Evolutionary conservation across 2,329 filamentous ascomycete genomes (phyloP), one percentile per base, ranked within the genome.

Genomic region (Diplodia intermedia): DNA sequence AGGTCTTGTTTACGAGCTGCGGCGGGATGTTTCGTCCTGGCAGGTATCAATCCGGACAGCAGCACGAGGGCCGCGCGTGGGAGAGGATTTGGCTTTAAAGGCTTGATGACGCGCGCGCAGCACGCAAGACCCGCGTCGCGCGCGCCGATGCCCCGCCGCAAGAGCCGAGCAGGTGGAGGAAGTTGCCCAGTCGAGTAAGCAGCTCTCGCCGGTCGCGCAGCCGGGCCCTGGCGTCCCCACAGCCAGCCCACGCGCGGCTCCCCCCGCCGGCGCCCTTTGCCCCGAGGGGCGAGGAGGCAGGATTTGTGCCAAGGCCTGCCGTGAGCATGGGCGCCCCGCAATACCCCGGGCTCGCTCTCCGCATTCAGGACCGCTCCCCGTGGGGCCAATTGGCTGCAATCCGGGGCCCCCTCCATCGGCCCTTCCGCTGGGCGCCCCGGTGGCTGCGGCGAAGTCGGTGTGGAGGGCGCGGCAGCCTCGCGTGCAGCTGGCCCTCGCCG

Each of bases 221-320:
- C 11, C 31, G 31, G 31, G 31, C 33, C 26, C 38, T 29, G 55
- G 20, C 11, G 33, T 40, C 47, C 60, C 60, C 60, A 63, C 60
- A 33, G 9, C 0, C 29, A 11, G 43, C 8, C 47, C 60, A 52
- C 60, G 47, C 60, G 60, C 47, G 26, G 26, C 31, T n/a, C 40
- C 38, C 66, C 66, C 66, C 66, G 66, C 66, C 66, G 66, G 66
- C n/a, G 15, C 11, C 36, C 29, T 38, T 53, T 67, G 26, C n/a
- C 56, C 66, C 66, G 66, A 67, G 49, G n/a, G 23, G 26, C 56
- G 66, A 26, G 18, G 0, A 43, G 12, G 56, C 66, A 54, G 62
- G 49, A 65, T 55, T 9, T 18, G 33, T 47, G 62, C 62, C 62
- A 65, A 65, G 62, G 8, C 15, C 7, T 4, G 15, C 26, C 33